Conservation (phyloP, 2,329 filamentous ascomycete genomes). For the Phyllosticta citriasiana region DNA sequence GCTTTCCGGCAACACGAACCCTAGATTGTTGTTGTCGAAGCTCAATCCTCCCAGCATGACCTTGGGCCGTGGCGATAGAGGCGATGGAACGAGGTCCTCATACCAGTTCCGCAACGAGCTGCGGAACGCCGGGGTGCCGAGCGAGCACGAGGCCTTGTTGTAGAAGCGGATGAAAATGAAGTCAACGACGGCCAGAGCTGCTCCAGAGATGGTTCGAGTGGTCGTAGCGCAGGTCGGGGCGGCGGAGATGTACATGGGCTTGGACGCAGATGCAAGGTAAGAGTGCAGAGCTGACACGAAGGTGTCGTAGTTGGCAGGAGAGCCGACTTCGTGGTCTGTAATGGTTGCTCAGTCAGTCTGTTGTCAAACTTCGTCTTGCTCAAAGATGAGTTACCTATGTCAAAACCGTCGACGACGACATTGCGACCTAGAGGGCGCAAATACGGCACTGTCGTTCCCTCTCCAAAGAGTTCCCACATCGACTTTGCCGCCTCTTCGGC, state of each 20-base stretch:
- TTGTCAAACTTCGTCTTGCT: neutral
- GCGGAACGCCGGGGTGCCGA: constrained; percentile 1
- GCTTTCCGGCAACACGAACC: neutral
- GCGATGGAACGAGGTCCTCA: neutral
- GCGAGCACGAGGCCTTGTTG: constrained; percentile 4
- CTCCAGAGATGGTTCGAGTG: neutral
- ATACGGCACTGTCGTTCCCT: neutral
- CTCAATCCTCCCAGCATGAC: neutral
- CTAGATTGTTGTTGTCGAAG: constrained; percentile 7
- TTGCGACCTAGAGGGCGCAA: neutral
- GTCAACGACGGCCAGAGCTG: constrained; percentile 3
- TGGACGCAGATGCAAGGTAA: neutral
- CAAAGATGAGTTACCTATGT: neutral
- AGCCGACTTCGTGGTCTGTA: constrained; percentile 7
- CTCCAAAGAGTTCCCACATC: constrained; percentile 4
- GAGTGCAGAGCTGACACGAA: neutral
- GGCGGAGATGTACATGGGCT: constrained; percentile 6
- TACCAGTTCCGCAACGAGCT: constrained; percentile 1
- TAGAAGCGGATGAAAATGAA: constrained; percentile 9
- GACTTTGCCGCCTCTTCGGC: neutral
- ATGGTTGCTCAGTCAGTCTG: neutral
- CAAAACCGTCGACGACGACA: constrained; percentile 4
- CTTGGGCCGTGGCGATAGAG: neutral
- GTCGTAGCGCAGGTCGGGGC: neutral
- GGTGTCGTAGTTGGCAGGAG: constrained; percentile 1